Conservation (phyloP, 2,329 filamentous ascomycete genomes). For the Alternaria sp. region DNA sequence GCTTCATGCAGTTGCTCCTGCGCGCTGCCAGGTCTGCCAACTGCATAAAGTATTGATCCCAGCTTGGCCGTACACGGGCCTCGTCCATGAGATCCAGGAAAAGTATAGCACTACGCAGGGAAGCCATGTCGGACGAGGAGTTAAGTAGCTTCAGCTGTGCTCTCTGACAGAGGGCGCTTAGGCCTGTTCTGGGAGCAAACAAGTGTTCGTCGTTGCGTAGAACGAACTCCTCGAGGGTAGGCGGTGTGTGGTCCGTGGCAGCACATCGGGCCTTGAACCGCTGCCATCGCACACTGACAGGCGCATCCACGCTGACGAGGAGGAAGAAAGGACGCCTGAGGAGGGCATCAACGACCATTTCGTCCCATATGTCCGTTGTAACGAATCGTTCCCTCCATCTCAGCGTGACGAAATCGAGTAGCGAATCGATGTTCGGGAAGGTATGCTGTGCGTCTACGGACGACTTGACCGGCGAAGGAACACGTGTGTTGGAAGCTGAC, state of each 20-base stretch:
- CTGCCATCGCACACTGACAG: constrained; percentile 81
- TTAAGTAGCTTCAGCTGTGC: constrained; percentile 89
- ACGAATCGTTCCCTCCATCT: constrained; percentile 86
- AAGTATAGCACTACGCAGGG: constrained; percentile 74
- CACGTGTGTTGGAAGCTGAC: constrained; percentile 48
- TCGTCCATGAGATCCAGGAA: constrained; percentile 78
- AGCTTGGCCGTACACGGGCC: constrained; percentile 82
- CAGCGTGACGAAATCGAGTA: constrained; percentile 85
- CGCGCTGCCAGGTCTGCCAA: constrained; percentile 90
- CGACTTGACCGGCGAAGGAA: constrained; percentile 28
- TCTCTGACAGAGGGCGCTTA: constrained; percentile 78
- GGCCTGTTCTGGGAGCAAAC: constrained; percentile 69
- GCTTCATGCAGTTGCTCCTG: constrained; percentile 97
- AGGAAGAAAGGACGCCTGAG: constrained; percentile 88
- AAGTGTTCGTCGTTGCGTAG: constrained; percentile 74
- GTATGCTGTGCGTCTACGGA: constrained; percentile 43
- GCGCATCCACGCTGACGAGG: constrained; percentile 88
- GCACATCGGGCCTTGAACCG: constrained; percentile 71
- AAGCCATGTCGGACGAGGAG: constrained; percentile 72
- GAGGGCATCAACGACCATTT: constrained; percentile 75
- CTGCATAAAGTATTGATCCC: constrained; percentile 99
- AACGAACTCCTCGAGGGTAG: constrained; percentile 65
- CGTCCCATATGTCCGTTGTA: constrained; percentile 80
- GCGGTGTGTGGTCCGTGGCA: constrained; percentile 56
- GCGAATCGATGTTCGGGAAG: constrained; percentile 62